Evolutionary conservation across 345 rosid genomes (phyloP).

Genomic region (Isatis tinctoria): DNA sequence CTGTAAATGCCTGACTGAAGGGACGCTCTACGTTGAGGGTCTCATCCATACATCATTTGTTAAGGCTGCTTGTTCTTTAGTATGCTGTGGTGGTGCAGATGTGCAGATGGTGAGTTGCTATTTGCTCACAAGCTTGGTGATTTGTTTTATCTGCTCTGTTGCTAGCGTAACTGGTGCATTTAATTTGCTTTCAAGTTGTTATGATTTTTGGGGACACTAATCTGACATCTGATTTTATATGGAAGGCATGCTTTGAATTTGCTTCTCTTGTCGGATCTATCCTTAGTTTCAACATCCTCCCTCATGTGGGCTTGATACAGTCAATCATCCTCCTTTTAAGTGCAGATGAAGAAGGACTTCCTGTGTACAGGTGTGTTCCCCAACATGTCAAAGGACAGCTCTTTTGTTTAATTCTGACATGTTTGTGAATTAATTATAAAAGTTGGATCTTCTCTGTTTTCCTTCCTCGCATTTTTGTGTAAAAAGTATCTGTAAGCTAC

Average conservation of each 20-base stretch:
- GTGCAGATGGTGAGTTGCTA: slow-evolving; percentile 76
- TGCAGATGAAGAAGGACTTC: slow-evolving; percentile 65
- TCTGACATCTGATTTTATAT: slow-evolving; percentile 54
- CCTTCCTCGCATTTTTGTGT: slow-evolving; percentile 2
- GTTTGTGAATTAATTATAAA: neutral
- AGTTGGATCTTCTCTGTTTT: neutral
- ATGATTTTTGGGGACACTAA: slow-evolving; percentile 28
- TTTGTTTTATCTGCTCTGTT: slow-evolving; percentile 13
- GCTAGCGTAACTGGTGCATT: slow-evolving; percentile 20
- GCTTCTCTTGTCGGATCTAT: slow-evolving; percentile 67
- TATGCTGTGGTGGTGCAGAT: slow-evolving; percentile 73
- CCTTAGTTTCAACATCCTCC: slow-evolving; percentile 57
- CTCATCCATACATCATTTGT: slow-evolving; percentile 60
- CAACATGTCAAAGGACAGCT: neutral
- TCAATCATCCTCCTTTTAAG: slow-evolving; percentile 68
- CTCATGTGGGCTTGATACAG: slow-evolving; percentile 60
- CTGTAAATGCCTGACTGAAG: slow-evolving; percentile 84
- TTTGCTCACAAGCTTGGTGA: slow-evolving; percentile 7
- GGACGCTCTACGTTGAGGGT: slow-evolving; percentile 84
- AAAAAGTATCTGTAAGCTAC: neutral
- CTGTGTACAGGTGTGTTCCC: slow-evolving; percentile 64
- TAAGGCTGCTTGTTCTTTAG: slow-evolving; percentile 63
- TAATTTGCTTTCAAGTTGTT: slow-evolving; percentile 21
- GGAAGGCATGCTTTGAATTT: slow-evolving; percentile 93
- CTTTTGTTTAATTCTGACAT: slow-evolving; percentile 10